Base-by-base conservation (phyloP, 257 asterid species). In the Verbena officinalis region DNA sequence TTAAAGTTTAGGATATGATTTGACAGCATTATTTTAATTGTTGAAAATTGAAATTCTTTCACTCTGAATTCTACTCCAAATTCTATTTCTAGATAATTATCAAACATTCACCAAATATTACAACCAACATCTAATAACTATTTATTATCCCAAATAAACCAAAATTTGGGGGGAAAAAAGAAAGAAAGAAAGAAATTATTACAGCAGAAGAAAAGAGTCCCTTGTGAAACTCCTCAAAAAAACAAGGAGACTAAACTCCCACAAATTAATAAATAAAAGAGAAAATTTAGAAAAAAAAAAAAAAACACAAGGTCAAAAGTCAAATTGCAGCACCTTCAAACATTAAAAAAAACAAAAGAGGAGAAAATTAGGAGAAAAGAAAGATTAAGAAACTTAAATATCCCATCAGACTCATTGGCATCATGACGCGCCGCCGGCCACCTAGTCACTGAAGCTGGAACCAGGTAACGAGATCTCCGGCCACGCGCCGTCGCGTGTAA, bases 401-500 rank as follows among this genome's bases (percentile, higher is more conserved):
- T n/a, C n/a, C n/a, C n/a, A n/a, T n/a, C n/a, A n/a, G n/a, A n/a
- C n/a, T n/a, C n/a, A n/a, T n/a, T n/a, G 1, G 16, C 4, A 15
- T 7, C 21, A 0, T 11, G 66, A 62, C 69, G 67, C 65, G 62
- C 59, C 40, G 7, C 8, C 5, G 51, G 8, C 7, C 9, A 2
- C 8, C 12, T 2, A 27, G 64, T 68, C 77, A 65, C 36, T 51
- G 75, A 22, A 70, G 16, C 51, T 76, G 57, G 64, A 82, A 73
- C 83, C 88, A 79, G 0, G 71, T 42, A 4, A 65, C 43, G 33
- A 79, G 70, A 36, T 79, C 83, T 17, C 44, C 65, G 12, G 61
- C 59, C 34, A 79, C 80, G 74, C 78, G 74, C 68, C 79, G 27
- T 69, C 31, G 68, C 67, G 68, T n/a, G 54, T 0, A 11, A 0